Conservation (phyloP, 2,329 filamentous ascomycete species). For the Bipolaris cookei region DNA sequence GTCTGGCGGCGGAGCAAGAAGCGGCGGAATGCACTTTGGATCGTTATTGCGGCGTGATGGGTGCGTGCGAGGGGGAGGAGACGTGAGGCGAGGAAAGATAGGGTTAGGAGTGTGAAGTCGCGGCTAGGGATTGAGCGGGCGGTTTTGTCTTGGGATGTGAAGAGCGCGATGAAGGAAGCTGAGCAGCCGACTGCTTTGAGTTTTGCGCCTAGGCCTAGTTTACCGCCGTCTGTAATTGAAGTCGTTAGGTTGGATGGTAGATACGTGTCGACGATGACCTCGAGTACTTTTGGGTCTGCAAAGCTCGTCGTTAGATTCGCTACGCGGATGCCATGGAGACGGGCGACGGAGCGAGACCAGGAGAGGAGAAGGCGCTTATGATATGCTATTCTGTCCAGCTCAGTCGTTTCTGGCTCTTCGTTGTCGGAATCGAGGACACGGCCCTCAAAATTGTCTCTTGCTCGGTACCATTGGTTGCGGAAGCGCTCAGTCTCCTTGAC, state of each 20-base stretch:
- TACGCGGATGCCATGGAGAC: constrained; percentile 55
- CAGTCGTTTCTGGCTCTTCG: constrained; percentile 18
- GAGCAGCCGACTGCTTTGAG: constrained; percentile 53
- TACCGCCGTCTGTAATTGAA: not conserved
- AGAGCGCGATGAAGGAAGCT: constrained; percentile 54
- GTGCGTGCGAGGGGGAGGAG: constrained; percentile 59
- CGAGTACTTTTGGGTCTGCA: constrained; percentile 60
- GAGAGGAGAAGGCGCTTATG: constrained; percentile 56
- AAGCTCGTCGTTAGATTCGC: constrained; percentile 66
- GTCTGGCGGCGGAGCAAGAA: constrained; percentile 38
- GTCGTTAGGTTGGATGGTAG: constrained; percentile 39
- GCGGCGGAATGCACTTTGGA: constrained; percentile 61
- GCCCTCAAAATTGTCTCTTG: constrained; percentile 39
- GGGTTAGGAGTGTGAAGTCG: constrained; percentile 62
- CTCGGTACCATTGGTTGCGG: constrained; percentile 37
- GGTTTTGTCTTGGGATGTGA: constrained; percentile 37
- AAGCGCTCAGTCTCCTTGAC: constrained; percentile 59
- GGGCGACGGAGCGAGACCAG: constrained; percentile 63
- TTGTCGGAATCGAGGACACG: constrained; percentile 44
- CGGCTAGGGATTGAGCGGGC: constrained; percentile 56
- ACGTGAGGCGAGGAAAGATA: constrained; percentile 66
- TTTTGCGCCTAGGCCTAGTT: constrained; percentile 42
- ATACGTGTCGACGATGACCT: constrained; percentile 64
- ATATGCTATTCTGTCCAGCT: constrained; percentile 40
- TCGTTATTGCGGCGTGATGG: constrained; percentile 58